A percentile compares a stretch with the other conserved stretches of the same genome.
Evolutionary conservation across 2,329 filamentous ascomycete species (phyloP).

Genomic region (Leptosphaerulina australis): DNA sequence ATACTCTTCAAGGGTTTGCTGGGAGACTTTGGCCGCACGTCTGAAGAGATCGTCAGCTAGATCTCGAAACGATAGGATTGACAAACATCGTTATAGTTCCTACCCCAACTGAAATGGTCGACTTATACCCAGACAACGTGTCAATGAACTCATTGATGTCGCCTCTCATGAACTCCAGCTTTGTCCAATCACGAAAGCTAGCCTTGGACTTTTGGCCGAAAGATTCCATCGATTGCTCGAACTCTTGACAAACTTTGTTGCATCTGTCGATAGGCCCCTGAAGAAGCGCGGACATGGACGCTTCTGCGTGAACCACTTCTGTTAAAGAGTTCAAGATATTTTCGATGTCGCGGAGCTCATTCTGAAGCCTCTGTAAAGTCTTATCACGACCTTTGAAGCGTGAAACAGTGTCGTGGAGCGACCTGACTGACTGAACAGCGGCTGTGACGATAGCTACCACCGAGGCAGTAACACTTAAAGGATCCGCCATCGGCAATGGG

Average conservation of each 20-base stretch:
- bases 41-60: slow-evolving; percentile 1
- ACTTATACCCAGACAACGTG: slow-evolving; percentile 17
- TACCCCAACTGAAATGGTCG: slow-evolving; percentile 14
- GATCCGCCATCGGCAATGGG: slow-evolving; percentile 10
- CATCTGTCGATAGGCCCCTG: slow-evolving; percentile 7
- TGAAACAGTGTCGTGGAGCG: slow-evolving; percentile 13
- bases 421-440: slow-evolving; percentile 9
- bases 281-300: slow-evolving; percentile 8
- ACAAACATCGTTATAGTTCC: slow-evolving; percentile 13
- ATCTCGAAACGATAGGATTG: neutral
- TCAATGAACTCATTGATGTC: slow-evolving; percentile 20
- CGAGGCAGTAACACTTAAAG: slow-evolving; percentile 14
- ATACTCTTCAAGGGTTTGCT: slow-evolving; percentile 8
- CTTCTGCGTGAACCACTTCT: slow-evolving; percentile 3
- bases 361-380: slow-evolving; percentile 12
- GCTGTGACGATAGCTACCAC: slow-evolving; percentile 4
- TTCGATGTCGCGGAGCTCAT: slow-evolving; percentile 5
- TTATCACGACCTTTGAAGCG: slow-evolving; percentile 17
- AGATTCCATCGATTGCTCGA: slow-evolving; percentile 9
- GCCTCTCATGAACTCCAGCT: slow-evolving; percentile 17
- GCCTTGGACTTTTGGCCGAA: slow-evolving; percentile 13
- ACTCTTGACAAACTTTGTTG: slow-evolving; percentile 15
- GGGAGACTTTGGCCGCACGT: slow-evolving; percentile 10
- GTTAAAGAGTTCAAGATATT: slow-evolving; percentile 6
- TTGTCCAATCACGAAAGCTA: slow-evolving; percentile 12